Base-by-base conservation (phyloP, 768 basidiomycete species). In the Kwoniella bestiolae region DNA sequence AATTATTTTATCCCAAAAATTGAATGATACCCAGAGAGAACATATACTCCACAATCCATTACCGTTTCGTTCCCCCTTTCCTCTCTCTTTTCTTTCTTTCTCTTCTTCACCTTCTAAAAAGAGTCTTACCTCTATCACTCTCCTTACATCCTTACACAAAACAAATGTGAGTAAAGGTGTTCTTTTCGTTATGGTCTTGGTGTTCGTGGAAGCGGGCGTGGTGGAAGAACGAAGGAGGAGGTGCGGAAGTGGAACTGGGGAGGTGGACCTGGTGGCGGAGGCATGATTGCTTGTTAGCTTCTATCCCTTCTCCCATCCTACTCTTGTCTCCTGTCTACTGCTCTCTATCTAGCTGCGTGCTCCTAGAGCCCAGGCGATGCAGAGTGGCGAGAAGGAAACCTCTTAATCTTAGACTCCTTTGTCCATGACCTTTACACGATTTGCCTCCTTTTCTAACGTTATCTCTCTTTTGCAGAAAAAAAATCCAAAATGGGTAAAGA, bases 401-500 rank as follows among this genome's bases (percentile, higher is more conserved):
- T 35, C 34, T 1, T 50, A 7, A 12, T 1, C 16, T 28, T 21
- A 8, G 25, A 51, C 3, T 7, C 50, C 50, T 51, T 51, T 51
- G 50, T 51, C 25, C 38, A 41, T 41, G 12, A 41, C 38, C 1
- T 41, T 41, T 14, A 41, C 14, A 1, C 38, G 38, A 3, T 14
- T 41, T n/a, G n/a, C n/a, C 9, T 51, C 50, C 26, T 14, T 55
- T 14, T 18, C 52, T 55, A 32, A 55, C 52, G 14, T 55, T 31
- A 34, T 3, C 18, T 23, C 11, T 29, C 34, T 52, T 52, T n/a
- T 16, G 3, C 58, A 67, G 58, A 29, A 60, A 60, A 60, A 59
- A 69, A 46, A 25, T n/a, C 63, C 67, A 76, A 68, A 72, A 76
- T 76, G 75, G 75, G 75, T 72, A 76, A 76, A 69, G 74, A 75